Evolutionary conservation across 192 early-diverging fungal species (phyloP).

Genomic region (Coemansia sp.): DNA sequence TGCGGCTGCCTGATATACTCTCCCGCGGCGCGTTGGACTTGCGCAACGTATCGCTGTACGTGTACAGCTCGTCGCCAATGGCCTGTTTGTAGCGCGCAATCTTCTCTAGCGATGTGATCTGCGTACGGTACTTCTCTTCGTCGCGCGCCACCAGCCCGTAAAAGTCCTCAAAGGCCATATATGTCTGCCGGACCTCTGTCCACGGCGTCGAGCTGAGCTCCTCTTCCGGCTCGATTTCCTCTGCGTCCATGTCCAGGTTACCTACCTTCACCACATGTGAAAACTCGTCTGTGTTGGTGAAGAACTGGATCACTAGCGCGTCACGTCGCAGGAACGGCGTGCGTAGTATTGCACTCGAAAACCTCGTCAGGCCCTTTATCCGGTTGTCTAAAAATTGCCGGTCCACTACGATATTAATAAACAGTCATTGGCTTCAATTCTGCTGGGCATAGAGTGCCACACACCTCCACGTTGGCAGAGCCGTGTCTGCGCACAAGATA

Average conservation of each 20-base stretch:
- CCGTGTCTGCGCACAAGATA: background rate
- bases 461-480: background rate
- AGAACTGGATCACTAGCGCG: constrained; percentile 50
- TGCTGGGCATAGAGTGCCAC: background rate
- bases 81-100: constrained; percentile 54
- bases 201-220: constrained; percentile 35
- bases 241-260: constrained; percentile 49
- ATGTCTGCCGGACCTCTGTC: constrained; percentile 38
- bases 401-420: constrained; percentile 51
- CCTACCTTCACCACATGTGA: constrained; percentile 47
- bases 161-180: constrained; percentile 45
- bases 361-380: constrained; percentile 54
- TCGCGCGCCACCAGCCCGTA: constrained; percentile 40
- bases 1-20: constrained; percentile 25
- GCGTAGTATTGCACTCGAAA: constrained; percentile 49
- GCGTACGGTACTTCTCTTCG: constrained; percentile 52
- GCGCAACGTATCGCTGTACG: constrained; percentile 46
- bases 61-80: constrained; percentile 51
- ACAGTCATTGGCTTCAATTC: constrained; percentile 4
- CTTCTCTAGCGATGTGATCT: constrained; percentile 51
- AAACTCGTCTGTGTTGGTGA: constrained; percentile 56
- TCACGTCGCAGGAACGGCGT: constrained; percentile 53
- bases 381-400: constrained; percentile 58
- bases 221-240: constrained; percentile 44
- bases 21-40: constrained; percentile 41